Percentiles rank a stretch among this genome's conserved stretches.
Evolutionary conservation across 169 alveolate species (phyloP).

Genomic region (Sarcocystis neurona): DNA sequence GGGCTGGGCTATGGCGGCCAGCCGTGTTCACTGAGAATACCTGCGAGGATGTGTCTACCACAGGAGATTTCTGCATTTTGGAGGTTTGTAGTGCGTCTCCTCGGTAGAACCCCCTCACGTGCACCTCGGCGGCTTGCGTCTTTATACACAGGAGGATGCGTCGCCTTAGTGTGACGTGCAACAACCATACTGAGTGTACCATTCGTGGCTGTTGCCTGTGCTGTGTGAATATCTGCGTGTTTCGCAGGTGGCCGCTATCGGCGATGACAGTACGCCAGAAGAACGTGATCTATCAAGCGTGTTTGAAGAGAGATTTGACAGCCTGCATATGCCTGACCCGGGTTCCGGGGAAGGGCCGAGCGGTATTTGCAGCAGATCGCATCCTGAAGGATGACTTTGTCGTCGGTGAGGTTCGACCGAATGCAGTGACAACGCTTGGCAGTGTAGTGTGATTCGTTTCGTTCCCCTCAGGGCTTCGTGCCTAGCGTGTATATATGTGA

Average conservation of each 20-base stretch:
- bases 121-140: too few species aligned
- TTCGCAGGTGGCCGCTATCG: constrained; percentile 44
- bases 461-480: too few species aligned
- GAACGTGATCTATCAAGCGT: constrained; percentile 58
- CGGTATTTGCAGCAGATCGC: constrained; percentile 83
- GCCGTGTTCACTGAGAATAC: too few species aligned
- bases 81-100: not conserved
- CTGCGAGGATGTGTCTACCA: too few species aligned
- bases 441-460: too few species aligned
- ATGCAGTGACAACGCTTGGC: too few species aligned
- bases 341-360: constrained; percentile 80
- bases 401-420: too few species aligned
- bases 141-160: not conserved
- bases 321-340: constrained; percentile 56
- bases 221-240: not conserved
- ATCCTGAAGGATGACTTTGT: constrained; percentile 83
- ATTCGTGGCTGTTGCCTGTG: not conserved
- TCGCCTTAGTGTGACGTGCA: not conserved
- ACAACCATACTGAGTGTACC: not conserved
- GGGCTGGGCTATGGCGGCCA: not conserved
- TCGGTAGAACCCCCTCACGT: too few species aligned
- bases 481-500: too few species aligned
- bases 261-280: constrained; percentile 57
- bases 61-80: not conserved
- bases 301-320: constrained; percentile 43